These are phyloP conservation scores for Ascomycota sp. DNA, from an alignment of 2,329 filamentous ascomycete genomes.

Conservation along the genomic window DNA sequence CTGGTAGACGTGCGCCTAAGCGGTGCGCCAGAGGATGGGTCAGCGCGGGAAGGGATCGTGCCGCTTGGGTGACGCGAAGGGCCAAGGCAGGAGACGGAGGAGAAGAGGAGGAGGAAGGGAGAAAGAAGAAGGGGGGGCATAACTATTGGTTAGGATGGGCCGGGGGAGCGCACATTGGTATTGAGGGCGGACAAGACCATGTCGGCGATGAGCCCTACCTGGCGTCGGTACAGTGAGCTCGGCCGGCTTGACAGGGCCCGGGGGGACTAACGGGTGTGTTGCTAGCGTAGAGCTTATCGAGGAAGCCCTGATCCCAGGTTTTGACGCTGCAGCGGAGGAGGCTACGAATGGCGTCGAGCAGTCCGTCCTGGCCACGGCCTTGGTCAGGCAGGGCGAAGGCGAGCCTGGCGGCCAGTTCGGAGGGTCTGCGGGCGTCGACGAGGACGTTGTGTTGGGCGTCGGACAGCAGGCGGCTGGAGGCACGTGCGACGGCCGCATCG, in stretches of 20 bases:
- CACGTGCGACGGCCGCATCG: constrained; percentile 31
- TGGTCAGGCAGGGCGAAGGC: constrained; percentile 36
- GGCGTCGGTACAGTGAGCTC: constrained; percentile 1
- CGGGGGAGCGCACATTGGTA: constrained; percentile 60
- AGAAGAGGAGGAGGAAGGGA: background rate
- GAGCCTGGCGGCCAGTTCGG: constrained; percentile 32
- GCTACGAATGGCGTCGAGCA: constrained; percentile 48
- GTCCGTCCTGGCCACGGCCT: constrained; percentile 48
- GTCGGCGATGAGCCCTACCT: constrained; percentile 70
- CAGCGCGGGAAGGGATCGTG: background rate
- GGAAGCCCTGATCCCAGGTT: constrained; percentile 94
- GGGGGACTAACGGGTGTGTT: constrained; percentile 49
- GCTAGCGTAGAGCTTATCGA: constrained; percentile 87
- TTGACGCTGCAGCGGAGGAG: constrained; percentile 80
- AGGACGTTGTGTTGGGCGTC: constrained; percentile 33
- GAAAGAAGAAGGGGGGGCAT: background rate
- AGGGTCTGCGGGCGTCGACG: constrained; percentile 40
- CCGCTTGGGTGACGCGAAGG: too few relatives aligned
- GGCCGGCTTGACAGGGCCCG: background rate
- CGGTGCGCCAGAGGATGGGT: background rate
- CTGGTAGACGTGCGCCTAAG: constrained; percentile 72
- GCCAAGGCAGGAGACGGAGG: background rate
- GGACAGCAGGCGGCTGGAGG: constrained; percentile 25
- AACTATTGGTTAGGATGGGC: too few relatives aligned
- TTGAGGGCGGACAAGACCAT: constrained; percentile 71